Percentiles rank a stretch among this genome's conserved stretches.
Conservation (phyloP, 805 yeast species). For the Yarrowia yakushimensis region DNA sequence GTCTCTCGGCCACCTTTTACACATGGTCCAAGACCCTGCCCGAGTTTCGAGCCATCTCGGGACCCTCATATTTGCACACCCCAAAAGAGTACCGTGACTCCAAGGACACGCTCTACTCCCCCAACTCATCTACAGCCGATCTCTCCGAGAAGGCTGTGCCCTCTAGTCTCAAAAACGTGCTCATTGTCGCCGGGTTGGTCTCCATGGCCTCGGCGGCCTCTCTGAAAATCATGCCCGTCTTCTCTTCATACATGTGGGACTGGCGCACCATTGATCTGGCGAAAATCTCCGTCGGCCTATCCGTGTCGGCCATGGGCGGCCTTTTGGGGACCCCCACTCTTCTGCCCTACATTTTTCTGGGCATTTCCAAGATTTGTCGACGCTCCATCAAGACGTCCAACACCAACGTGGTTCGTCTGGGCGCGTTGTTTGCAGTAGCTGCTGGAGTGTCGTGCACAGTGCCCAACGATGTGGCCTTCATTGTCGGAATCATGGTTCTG, state of each 20-base stretch:
- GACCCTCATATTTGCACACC: background rate
- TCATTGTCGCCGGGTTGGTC: background rate
- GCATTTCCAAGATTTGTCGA: constrained; percentile 1
- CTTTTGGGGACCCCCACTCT: background rate
- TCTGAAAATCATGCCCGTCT: constrained; percentile 16
- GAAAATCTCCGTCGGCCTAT: background rate
- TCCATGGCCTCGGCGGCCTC: background rate
- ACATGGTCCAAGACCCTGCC: background rate
- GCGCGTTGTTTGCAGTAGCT: background rate
- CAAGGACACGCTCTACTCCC: constrained; percentile 22
- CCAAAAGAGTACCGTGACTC: constrained; percentile 18
- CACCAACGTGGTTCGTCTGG: constrained; percentile 5
- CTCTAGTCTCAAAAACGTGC: background rate
- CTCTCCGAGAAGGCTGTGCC: background rate
- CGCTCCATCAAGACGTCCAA: background rate
- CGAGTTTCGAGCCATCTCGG: background rate
- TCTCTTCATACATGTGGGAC: constrained; percentile 19
- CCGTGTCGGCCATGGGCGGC: constrained; percentile 6
- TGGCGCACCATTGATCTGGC: constrained; percentile 13
- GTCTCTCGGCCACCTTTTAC: background rate
- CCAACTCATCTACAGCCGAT: constrained; percentile 2
- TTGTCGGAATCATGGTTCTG: constrained; percentile 15
- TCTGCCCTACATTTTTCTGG: constrained; percentile 1
- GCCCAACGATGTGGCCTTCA: constrained; percentile 17
- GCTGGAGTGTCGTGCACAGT: background rate